Evolutionary conservation across 1,139 yeast species (phyloP).

Genomic region (Protomyces inundatus): DNA sequence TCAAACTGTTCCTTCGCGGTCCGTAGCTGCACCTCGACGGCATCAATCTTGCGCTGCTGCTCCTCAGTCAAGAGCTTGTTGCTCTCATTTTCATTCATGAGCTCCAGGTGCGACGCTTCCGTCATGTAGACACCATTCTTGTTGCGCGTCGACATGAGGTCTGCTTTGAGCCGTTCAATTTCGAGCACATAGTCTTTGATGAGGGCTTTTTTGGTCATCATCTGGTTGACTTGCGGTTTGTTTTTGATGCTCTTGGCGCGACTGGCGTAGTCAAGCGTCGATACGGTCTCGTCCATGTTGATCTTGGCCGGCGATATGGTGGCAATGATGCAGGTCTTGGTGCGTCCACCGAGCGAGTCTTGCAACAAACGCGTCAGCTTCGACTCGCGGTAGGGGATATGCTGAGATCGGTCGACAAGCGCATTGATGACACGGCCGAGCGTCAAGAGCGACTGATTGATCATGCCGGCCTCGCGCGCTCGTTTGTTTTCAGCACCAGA

Average conservation of each 20-base stretch:
- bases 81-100: slow-evolving; percentile 49
- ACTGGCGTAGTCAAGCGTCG: slow-evolving; percentile 79
- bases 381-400: slow-evolving; percentile 81
- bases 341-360: slow-evolving; percentile 77
- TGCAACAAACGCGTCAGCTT: slow-evolving; percentile 72
- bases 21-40: slow-evolving; percentile 46
- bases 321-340: slow-evolving; percentile 74
- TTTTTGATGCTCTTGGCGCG: slow-evolving; percentile 75
- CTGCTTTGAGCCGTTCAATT: slow-evolving; percentile 55
- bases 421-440: slow-evolving; percentile 80
- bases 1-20: slow-evolving; percentile 38
- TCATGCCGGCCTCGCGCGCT: slow-evolving; percentile 84
- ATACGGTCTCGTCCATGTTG: slow-evolving; percentile 69
- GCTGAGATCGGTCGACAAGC: slow-evolving; percentile 55
- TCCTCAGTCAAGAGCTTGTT: slow-evolving; percentile 46
- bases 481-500: slow-evolving; percentile 75
- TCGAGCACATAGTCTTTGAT: slow-evolving; percentile 51
- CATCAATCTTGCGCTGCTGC: slow-evolving; percentile 45
- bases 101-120: slow-evolving; percentile 47
- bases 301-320: slow-evolving; percentile 75
- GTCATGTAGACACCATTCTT: slow-evolving; percentile 65
- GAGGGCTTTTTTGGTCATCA: slow-evolving; percentile 48
- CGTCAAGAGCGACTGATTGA: slow-evolving; percentile 75
- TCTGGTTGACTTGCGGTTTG: slow-evolving; percentile 60
- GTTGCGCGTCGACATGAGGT: slow-evolving; percentile 54